A percentile compares a stretch with the other conserved stretches of the same genome.
phyloP scores from a whole-genome alignment of 805 yeast species.

The Phaffomyces thermotolerans region DNA sequence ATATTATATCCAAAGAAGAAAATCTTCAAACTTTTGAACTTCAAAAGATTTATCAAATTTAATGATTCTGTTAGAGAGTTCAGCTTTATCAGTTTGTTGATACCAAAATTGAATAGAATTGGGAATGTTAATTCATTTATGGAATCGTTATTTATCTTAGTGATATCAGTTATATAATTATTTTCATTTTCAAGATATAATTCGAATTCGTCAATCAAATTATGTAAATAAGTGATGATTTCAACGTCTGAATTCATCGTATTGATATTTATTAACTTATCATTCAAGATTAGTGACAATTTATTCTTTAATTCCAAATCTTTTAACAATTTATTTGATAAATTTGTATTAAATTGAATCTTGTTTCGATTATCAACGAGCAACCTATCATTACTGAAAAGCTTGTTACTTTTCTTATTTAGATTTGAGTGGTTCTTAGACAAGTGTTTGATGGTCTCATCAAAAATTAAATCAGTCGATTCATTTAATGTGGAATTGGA shows the following conservation, averaged over 20 bases:
- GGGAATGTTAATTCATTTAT: constrained; percentile 2
- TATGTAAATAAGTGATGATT: background rate
- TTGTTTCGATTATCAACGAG: background rate
- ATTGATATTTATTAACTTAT: too few species aligned
- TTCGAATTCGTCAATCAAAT: background rate
- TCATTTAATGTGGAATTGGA: background rate
- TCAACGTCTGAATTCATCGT: background rate
- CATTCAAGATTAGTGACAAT: background rate
- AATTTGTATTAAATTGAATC: background rate
- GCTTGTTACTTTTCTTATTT: too few species aligned
- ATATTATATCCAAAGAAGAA: constrained; percentile 32
- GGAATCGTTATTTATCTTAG: too few species aligned
- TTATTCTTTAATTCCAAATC: constrained; percentile 5
- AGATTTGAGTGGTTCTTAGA: background rate
- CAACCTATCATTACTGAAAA: too few species aligned
- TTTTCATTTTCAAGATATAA: background rate
- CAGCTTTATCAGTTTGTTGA: too few species aligned
- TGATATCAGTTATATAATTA: too few species aligned
- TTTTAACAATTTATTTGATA: constrained; percentile 1
- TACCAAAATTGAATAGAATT: background rate
- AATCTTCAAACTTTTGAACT: constrained; percentile 16
- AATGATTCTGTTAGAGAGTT: too few species aligned
- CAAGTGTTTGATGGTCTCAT: background rate
- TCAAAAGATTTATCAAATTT: background rate
- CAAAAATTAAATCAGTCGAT: constrained; percentile 3